Conservation (phyloP, 2,329 filamentous ascomycete species). For the Fulvia fulva region DNA sequence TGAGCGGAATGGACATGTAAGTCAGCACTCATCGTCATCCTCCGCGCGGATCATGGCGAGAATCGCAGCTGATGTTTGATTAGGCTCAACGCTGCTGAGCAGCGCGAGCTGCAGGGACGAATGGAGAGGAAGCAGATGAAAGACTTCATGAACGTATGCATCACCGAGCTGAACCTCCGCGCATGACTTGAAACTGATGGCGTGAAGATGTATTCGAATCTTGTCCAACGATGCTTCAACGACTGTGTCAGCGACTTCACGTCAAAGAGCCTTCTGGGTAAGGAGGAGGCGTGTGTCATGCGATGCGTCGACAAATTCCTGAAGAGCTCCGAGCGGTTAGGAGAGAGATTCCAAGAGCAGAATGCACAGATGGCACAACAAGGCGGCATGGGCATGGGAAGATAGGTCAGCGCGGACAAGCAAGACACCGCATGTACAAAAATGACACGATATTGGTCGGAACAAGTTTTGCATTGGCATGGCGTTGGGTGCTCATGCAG, state of each 20-base stretch:
- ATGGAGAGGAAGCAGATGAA: constrained; percentile 99
- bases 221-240: constrained; percentile 88
- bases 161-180: neutral
- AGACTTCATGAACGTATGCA: constrained; percentile 90
- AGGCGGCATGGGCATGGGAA: constrained; percentile 40
- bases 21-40: constrained; percentile 10
- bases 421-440: constrained; percentile 10
- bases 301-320: constrained; percentile 96
- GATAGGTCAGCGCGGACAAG: constrained; percentile 8
- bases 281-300: constrained; percentile 87
- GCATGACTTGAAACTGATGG: neutral
- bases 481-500: neutral
- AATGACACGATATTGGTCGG: constrained; percentile 5
- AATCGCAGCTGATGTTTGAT: constrained; percentile 9
- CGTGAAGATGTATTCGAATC: constrained; percentile 63
- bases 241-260: constrained; percentile 98
- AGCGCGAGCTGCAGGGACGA: constrained; percentile 87
- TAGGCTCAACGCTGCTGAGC: constrained; percentile 72
- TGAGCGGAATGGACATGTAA: constrained; percentile 32
- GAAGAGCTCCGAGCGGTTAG: constrained; percentile 83
- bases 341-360: constrained; percentile 81
- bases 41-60: constrained; percentile 4
- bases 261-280: constrained; percentile 83
- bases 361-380: constrained; percentile 64
- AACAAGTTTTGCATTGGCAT: neutral